phyloP scores from a whole-genome alignment of 257 asterid species.

The Osmanthus fragrans region DNA sequence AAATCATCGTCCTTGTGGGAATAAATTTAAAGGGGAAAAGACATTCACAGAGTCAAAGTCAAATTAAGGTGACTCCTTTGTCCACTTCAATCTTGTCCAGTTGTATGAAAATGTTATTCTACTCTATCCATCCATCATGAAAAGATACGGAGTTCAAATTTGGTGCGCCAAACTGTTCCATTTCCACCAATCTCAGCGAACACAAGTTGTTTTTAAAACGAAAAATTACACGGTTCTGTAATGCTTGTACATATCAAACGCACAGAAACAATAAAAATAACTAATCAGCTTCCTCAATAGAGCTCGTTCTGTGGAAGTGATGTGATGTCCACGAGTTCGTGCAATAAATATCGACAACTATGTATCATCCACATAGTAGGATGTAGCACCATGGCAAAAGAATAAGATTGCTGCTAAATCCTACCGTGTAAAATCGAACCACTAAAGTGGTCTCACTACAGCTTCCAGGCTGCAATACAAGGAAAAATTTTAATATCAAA shows the following conservation, averaged over 20 bases:
- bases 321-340: conserved; percentile 17
- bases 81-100: too few relatives aligned
- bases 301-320: background rate
- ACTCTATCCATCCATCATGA: too few relatives aligned
- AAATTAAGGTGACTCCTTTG: too few relatives aligned
- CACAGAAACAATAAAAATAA: background rate
- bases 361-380: conserved; percentile 9
- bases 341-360: background rate
- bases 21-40: too few relatives aligned
- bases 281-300: conserved; percentile 1
- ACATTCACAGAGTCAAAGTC: too few relatives aligned
- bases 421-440: background rate
- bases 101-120: too few relatives aligned
- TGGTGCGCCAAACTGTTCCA: too few relatives aligned
- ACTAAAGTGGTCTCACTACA: conserved; percentile 23
- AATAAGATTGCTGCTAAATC: conserved; percentile 23
- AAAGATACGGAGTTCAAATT: too few relatives aligned
- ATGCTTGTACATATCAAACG: background rate
- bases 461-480: conserved; percentile 47
- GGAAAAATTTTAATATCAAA: background rate
- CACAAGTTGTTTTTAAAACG: background rate
- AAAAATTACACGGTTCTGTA: background rate
- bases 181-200: background rate
- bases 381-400: conserved; percentile 23
- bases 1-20: too few relatives aligned